phyloP scores from a whole-genome alignment of 140 eudicot genomes.

The Ambrosia hybrid region DNA sequence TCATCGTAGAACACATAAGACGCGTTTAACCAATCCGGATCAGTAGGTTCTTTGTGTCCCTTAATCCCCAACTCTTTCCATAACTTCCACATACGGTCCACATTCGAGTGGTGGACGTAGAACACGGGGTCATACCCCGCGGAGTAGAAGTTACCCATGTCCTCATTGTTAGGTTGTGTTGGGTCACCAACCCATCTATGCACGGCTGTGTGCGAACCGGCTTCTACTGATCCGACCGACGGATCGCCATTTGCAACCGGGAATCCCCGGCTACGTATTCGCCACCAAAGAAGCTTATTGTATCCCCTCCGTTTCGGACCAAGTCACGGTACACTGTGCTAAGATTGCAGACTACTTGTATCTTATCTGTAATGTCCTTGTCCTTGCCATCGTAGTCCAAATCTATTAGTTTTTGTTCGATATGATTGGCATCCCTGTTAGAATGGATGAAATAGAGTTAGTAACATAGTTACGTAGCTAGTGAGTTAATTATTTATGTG shows the following conservation, averaged over 20 bases:
- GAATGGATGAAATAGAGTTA: too few relatives aligned
- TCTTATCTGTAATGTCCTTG: constrained; percentile 10
- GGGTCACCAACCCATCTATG: constrained; percentile 53
- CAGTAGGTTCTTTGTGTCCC: constrained; percentile 32
- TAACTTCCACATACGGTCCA: constrained; percentile 60
- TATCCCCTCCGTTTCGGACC: constrained; percentile 29
- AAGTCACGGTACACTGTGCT: constrained; percentile 38
- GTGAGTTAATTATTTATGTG: too few relatives aligned
- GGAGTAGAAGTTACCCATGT: constrained; percentile 70
- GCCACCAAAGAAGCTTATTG: constrained; percentile 38
- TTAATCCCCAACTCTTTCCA: constrained; percentile 59
- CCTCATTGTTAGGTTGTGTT: constrained; percentile 38
- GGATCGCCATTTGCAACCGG: background rate
- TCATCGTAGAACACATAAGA: constrained; percentile 61
- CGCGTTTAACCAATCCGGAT: constrained; percentile 45
- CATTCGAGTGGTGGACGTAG: constrained; percentile 56
- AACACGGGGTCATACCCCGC: constrained; percentile 64
- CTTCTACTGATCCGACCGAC: constrained; percentile 36
- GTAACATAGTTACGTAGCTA: too few relatives aligned
- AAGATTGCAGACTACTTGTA: constrained; percentile 33
- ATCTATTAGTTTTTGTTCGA: constrained; percentile 4
- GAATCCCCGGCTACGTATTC: constrained; percentile 31
- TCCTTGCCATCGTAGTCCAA: constrained; percentile 29
- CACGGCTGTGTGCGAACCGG: constrained; percentile 35
- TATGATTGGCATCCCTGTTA: constrained; percentile 20